phyloP scores from a whole-genome alignment of 805 yeast genomes.

The Candida gorgasii region DNA sequence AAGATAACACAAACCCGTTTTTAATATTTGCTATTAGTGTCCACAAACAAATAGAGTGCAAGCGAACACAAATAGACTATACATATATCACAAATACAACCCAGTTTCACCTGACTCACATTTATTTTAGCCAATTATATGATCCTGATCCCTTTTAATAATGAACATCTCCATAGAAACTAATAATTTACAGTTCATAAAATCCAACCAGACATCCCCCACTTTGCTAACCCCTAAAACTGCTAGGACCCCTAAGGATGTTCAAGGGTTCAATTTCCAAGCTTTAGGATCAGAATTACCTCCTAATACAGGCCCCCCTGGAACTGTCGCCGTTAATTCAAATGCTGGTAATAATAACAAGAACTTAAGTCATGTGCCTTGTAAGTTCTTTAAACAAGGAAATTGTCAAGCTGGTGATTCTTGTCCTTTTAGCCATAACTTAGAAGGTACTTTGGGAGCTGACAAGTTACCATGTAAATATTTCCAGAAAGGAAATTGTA shows the following conservation, averaged over 20 bases:
- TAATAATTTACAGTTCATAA: conserved; percentile 5
- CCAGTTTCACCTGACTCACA: background rate
- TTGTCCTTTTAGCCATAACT: conserved; percentile 87
- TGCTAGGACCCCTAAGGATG: conserved; percentile 11
- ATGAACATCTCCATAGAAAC: conserved; percentile 15
- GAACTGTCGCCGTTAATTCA: conserved; percentile 21
- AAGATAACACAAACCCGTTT: background rate
- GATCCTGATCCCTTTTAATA: background rate
- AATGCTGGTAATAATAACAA: conserved; percentile 20
- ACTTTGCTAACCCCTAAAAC: background rate
- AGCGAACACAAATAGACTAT: background rate
- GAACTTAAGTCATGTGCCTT: conserved; percentile 91
- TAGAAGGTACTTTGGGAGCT: conserved; percentile 53
- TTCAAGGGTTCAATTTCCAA: conserved; percentile 17
- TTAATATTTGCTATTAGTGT: background rate
- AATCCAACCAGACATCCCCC: background rate
- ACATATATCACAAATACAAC: background rate
- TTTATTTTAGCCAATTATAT: background rate
- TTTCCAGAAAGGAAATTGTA: conserved; percentile 95
- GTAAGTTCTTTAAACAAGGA: conserved; percentile 90
- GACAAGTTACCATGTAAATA: conserved; percentile 80
- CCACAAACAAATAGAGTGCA: background rate
- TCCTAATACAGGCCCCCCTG: conserved; percentile 40
- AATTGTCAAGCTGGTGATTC: conserved; percentile 91
- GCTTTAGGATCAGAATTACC: conserved; percentile 25